phyloP scores from a whole-genome alignment of 306 rosid species.

The Hippophae tibetana region DNA sequence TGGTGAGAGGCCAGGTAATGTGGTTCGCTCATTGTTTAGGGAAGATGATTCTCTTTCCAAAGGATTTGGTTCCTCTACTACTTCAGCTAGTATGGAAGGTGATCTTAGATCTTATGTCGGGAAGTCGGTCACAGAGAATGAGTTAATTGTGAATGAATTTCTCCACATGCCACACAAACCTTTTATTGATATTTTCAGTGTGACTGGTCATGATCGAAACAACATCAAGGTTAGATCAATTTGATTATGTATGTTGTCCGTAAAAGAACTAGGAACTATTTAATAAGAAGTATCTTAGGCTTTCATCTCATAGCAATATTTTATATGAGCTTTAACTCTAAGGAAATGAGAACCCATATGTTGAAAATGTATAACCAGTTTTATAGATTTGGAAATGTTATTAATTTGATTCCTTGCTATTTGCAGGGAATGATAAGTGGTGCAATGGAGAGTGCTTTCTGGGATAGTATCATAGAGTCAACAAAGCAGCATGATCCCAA shows the following conservation, averaged over 20 bases:
- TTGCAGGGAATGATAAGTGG: conserved; percentile 61
- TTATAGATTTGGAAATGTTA: too few species aligned
- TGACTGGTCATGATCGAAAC: conserved; percentile 30
- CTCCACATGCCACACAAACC: conserved; percentile 53
- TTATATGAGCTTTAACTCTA: too few species aligned
- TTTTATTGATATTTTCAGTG: conserved; percentile 32
- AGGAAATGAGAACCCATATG: too few species aligned
- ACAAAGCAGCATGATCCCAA: conserved; percentile 53
- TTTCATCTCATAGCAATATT: too few species aligned
- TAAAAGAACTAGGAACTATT: too few species aligned
- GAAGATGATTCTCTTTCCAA: conserved; percentile 27
- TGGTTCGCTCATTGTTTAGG: conserved; percentile 77
- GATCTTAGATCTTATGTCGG: conserved; percentile 31
- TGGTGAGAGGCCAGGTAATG: conserved; percentile 30
- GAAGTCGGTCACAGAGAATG: conserved; percentile 56
- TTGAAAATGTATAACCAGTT: too few species aligned
- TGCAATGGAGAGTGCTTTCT: conserved; percentile 84
- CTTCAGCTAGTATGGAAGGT: conserved; percentile 27
- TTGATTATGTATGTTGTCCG: too few species aligned
- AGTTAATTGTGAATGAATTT: conserved; percentile 66
- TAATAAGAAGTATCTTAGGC: too few species aligned
- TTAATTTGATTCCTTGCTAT: neutral
- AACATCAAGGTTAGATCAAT: conserved; percentile 47
- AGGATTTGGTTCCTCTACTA: conserved; percentile 25
- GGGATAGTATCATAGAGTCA: conserved; percentile 83